Conservation (phyloP, 441 rosid genomes). For the Corymbia citriodora region DNA sequence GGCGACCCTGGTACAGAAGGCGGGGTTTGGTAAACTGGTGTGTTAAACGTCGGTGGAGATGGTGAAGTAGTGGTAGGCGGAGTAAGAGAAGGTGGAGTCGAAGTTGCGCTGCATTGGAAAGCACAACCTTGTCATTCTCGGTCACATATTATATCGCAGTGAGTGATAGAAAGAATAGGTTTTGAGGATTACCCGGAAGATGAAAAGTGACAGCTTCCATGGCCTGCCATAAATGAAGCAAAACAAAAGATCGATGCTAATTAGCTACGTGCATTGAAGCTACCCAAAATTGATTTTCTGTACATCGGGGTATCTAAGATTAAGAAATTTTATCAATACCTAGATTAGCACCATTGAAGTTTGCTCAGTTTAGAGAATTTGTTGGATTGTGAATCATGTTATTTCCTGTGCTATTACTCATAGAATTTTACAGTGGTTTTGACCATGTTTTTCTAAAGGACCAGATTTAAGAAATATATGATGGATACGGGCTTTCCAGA, state of each 20-base stretch:
- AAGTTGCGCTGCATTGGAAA: constrained; percentile 38
- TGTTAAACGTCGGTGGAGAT: constrained; percentile 21
- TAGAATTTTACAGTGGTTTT: not conserved
- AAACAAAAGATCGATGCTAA: not conserved
- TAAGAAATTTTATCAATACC: not conserved
- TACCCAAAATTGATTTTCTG: not conserved
- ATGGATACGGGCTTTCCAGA: not conserved
- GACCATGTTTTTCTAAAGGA: not conserved
- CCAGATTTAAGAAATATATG: not conserved
- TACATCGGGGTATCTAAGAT: not conserved
- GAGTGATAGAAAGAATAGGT: constrained; percentile 1
- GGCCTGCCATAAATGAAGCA: constrained; percentile 35
- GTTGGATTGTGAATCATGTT: not conserved
- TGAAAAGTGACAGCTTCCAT: constrained; percentile 67
- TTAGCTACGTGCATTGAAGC: not conserved
- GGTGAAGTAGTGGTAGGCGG: constrained; percentile 41
- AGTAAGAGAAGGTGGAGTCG: constrained; percentile 24
- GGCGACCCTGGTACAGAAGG: constrained; percentile 41
- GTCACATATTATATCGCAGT: constrained; percentile 1
- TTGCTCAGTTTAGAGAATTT: not conserved
- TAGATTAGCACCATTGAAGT: not conserved
- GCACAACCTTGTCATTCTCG: not conserved
- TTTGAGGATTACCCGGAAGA: constrained; percentile 53
- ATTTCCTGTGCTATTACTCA: not conserved
- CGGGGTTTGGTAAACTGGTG: constrained; percentile 14